These are phyloP conservation scores for Fusarium oligoseptatum DNA, from an alignment of 2,329 filamentous ascomycete genomes.

Conservation along the genomic window DNA sequence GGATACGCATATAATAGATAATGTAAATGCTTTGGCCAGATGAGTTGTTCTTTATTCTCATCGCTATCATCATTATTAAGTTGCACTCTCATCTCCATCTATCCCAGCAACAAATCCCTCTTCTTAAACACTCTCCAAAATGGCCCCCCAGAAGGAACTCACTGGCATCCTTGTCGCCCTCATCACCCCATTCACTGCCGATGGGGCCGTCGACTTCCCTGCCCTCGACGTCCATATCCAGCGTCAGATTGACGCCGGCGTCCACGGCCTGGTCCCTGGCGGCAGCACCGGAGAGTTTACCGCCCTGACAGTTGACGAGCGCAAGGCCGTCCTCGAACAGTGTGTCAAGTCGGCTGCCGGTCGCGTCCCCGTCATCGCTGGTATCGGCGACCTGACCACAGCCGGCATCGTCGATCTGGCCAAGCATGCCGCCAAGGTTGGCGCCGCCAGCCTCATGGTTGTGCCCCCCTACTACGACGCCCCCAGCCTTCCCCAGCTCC, in stretches of 20 bases:
- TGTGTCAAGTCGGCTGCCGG: slow-evolving; percentile 52
- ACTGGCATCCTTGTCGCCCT: slow-evolving; percentile 63
- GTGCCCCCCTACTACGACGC: slow-evolving; percentile 65
- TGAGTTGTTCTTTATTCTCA: neutral
- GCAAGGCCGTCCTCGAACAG: slow-evolving; percentile 58
- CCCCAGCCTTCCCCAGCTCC: slow-evolving; percentile 50
- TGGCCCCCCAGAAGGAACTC: slow-evolving; percentile 44
- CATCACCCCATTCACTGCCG: slow-evolving; percentile 61
- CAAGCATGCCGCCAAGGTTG: slow-evolving; percentile 51
- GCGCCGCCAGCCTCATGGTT: slow-evolving; percentile 60
- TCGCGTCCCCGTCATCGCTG: slow-evolving; percentile 58
- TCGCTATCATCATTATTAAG: neutral
- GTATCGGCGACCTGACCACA: slow-evolving; percentile 60
- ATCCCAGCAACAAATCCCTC: neutral
- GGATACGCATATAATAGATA: slow-evolving; percentile 27
- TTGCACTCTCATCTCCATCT: neutral
- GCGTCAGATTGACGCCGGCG: slow-evolving; percentile 57
- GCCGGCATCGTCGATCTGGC: slow-evolving; percentile 45
- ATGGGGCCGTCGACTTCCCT: slow-evolving; percentile 55
- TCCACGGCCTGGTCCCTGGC: slow-evolving; percentile 64
- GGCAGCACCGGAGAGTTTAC: slow-evolving; percentile 65
- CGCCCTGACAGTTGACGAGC: slow-evolving; percentile 57
- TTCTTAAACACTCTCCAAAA: slow-evolving; percentile 12
- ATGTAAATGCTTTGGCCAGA: neutral
- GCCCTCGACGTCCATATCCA: slow-evolving; percentile 57